A percentile compares a stretch with the other conserved stretches of the same genome.
These are phyloP conservation scores for Plasmodium malariae DNA, from an alignment of 169 alveolate species.

Conservation along the genomic window DNA sequence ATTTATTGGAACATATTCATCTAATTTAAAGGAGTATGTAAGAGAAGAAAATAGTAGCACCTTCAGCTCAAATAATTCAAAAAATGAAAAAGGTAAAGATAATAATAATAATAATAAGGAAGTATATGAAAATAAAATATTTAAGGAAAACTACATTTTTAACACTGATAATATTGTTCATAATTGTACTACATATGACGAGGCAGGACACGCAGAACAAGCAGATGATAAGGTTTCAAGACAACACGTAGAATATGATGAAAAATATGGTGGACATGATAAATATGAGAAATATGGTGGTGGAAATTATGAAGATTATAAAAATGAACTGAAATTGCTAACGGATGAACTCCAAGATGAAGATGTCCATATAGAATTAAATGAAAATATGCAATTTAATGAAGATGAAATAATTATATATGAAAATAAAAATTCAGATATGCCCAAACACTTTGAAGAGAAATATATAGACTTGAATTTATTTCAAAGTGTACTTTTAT, in stretches of 20 bases:
- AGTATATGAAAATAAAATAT: background rate
- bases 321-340: conserved; percentile 41
- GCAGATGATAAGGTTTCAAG: background rate
- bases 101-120: background rate
- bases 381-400: conserved; percentile 11
- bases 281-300: background rate
- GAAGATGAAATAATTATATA: conserved; percentile 24
- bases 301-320: background rate
- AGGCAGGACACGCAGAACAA: background rate
- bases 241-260: background rate
- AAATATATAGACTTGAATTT: conserved; percentile 10
- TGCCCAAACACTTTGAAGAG: conserved; percentile 16
- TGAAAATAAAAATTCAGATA: conserved; percentile 43
- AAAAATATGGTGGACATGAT: background rate
- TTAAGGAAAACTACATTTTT: background rate
- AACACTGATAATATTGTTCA: background rate
- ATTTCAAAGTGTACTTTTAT: conserved; percentile 11
- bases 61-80: background rate
- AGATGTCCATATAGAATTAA: conserved; percentile 1
- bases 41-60: background rate
- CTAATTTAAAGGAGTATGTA: background rate
- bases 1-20: background rate
- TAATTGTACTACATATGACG: background rate
- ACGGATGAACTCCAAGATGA: conserved; percentile 4
- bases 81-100: background rate